phyloP scores from a whole-genome alignment of 805 yeast species.

The Debaryomyces tyrocola region DNA sequence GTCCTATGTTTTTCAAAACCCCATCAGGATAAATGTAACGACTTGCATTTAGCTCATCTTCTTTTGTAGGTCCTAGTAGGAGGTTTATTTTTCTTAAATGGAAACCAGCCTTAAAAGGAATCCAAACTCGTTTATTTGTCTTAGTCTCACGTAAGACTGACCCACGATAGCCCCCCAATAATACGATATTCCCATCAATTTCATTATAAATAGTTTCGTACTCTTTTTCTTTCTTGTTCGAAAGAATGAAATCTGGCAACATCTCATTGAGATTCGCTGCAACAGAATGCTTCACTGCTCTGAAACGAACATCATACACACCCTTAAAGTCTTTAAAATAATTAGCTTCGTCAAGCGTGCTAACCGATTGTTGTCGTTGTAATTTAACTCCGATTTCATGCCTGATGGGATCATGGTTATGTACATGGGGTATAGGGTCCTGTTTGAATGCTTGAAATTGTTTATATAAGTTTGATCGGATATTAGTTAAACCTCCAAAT shows the following conservation, averaged over 20 bases:
- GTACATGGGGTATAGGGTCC: constrained; percentile 21
- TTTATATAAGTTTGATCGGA: constrained; percentile 27
- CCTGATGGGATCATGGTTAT: constrained; percentile 10
- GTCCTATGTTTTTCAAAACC: constrained; percentile 79
- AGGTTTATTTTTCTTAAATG: constrained; percentile 69
- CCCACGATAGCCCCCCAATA: constrained; percentile 90
- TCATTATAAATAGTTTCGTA: constrained; percentile 52
- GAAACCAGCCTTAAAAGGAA: constrained; percentile 83
- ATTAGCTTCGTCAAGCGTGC: constrained; percentile 63
- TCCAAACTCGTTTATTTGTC: constrained; percentile 75
- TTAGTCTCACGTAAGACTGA: constrained; percentile 65
- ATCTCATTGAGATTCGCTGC: constrained; percentile 47
- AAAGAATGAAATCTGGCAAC: constrained; percentile 29
- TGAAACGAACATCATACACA: constrained; percentile 63
- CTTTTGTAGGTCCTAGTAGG: constrained; percentile 67
- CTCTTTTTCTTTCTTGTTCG: constrained; percentile 23
- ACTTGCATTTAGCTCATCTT: constrained; percentile 62
- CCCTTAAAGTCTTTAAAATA: constrained; percentile 55
- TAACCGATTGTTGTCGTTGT: constrained; percentile 55
- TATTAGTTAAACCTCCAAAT: constrained; percentile 44
- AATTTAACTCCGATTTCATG: constrained; percentile 41
- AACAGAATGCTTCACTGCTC: constrained; percentile 68
- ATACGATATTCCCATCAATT: constrained; percentile 74
- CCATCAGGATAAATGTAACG: constrained; percentile 68
- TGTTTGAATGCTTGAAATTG: constrained; percentile 22